These are phyloP conservation scores for Lactifluus piperatus DNA, from an alignment of 768 basidiomycete genomes.

Conservation along the genomic window DNA sequence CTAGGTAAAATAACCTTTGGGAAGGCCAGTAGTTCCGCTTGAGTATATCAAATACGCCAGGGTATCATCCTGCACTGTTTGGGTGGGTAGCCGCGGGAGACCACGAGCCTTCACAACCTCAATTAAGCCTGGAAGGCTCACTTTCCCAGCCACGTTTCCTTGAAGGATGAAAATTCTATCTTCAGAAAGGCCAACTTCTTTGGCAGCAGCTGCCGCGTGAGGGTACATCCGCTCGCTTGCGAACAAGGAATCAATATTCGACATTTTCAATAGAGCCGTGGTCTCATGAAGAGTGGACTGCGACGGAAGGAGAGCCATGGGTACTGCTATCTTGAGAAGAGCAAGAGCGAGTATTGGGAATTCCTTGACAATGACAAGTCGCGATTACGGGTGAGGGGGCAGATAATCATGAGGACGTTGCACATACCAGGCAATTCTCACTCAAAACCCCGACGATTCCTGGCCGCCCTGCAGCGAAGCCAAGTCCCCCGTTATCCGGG, in stretches of 20 bases:
- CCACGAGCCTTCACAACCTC: constrained; percentile 30
- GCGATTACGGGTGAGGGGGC: neutral
- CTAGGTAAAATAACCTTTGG: constrained; percentile 45
- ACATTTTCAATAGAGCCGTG: constrained; percentile 39
- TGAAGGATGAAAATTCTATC: constrained; percentile 43
- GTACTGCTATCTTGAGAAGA: constrained; percentile 39
- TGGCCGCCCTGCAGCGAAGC: constrained; percentile 29
- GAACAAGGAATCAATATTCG: constrained; percentile 45
- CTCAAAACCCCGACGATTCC: constrained; percentile 65
- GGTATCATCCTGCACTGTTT: constrained; percentile 40
- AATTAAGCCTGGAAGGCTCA: constrained; percentile 39
- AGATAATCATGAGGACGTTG: neutral
- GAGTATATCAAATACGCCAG: constrained; percentile 68
- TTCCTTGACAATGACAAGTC: constrained; percentile 37
- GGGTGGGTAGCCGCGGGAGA: constrained; percentile 35
- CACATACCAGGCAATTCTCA: constrained; percentile 56
- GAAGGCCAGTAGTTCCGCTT: constrained; percentile 68
- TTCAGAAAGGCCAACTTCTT: constrained; percentile 28
- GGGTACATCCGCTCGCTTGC: constrained; percentile 39
- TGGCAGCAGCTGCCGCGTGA: constrained; percentile 33
- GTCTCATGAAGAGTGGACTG: constrained; percentile 52
- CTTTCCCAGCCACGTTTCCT: constrained; percentile 34
- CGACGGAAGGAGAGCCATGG: constrained; percentile 45
- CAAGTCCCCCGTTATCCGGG: constrained; percentile 45
- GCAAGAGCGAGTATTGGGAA: constrained; percentile 43